A percentile compares a stretch with the other conserved stretches of the same genome.
Evolutionary conservation across 345 rosid species (phyloP).

Genomic region (Salix arbutifolia): DNA sequence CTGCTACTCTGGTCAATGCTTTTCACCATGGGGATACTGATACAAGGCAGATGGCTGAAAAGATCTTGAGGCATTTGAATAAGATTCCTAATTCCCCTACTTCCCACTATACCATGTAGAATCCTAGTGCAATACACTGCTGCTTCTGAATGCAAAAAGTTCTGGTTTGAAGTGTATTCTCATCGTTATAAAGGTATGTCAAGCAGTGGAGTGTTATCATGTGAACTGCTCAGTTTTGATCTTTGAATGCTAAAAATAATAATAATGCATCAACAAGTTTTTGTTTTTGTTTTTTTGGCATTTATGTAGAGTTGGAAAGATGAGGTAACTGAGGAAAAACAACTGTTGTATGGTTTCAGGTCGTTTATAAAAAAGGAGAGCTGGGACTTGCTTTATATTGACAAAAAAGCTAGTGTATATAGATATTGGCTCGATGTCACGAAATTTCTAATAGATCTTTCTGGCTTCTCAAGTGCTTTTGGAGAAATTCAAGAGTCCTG

Average conservation of each 20-base stretch:
- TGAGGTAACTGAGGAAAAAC: background rate
- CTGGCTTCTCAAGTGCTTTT: background rate
- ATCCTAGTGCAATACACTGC: background rate
- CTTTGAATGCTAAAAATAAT: background rate
- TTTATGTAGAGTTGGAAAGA: background rate
- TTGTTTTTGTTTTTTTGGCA: background rate
- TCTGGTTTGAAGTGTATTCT: background rate
- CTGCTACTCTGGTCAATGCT: slow-evolving; percentile 60
- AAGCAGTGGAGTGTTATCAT: background rate
- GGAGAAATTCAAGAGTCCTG: background rate
- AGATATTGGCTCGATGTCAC: too few species aligned
- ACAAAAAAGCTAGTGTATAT: background rate
- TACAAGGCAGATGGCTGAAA: slow-evolving; percentile 83
- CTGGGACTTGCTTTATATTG: background rate
- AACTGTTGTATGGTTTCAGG: background rate
- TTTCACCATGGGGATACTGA: slow-evolving; percentile 71
- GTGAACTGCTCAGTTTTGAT: background rate
- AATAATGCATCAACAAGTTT: background rate
- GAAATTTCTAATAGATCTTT: background rate
- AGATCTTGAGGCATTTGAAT: slow-evolving; percentile 65
- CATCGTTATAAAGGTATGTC: background rate
- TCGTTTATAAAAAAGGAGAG: background rate
- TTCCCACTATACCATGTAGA: slow-evolving; percentile 35
- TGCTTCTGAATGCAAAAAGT: background rate
- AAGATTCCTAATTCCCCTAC: slow-evolving; percentile 56